phyloP scores from a whole-genome alignment of 108 stramenopile genomes.

The Stephanodiscus triporus region DNA sequence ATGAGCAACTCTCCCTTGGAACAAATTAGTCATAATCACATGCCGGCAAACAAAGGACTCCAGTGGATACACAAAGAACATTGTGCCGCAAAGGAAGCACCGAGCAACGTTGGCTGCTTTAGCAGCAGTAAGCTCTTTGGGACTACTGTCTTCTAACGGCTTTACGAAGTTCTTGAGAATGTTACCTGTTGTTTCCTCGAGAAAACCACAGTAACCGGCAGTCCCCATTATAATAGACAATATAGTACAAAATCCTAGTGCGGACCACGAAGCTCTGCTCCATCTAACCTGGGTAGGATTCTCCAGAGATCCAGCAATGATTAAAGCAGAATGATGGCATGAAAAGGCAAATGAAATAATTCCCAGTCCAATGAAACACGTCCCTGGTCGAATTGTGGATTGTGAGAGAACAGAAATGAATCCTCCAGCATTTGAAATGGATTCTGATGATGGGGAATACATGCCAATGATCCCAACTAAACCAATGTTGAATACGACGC shows the following conservation, averaged over 20 bases:
- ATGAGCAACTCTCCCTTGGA: conserved; percentile 75
- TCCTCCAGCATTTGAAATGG: conserved; percentile 28
- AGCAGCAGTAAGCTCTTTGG: conserved; percentile 15
- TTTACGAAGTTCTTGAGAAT: conserved; percentile 65
- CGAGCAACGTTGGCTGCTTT: conserved; percentile 61
- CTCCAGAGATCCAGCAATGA: conserved; percentile 82
- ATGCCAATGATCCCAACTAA: conserved; percentile 65
- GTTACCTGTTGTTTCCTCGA: conserved; percentile 67
- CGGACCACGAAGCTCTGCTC: conserved; percentile 56
- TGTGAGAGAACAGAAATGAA: conserved; percentile 22
- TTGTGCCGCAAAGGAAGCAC: conserved; percentile 66
- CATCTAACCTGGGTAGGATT: conserved; percentile 72
- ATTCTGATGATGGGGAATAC: conserved; percentile 39
- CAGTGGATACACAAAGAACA: conserved; percentile 87
- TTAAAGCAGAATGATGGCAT: conserved; percentile 84
- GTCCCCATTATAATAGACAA: conserved; percentile 60
- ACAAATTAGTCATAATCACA: conserved; percentile 77
- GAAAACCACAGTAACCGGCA: conserved; percentile 73
- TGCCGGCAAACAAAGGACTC: conserved; percentile 85
- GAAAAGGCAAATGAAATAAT: conserved; percentile 87
- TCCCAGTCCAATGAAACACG: conserved; percentile 79
- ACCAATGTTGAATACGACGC: conserved; percentile 65
- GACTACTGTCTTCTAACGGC: conserved; percentile 6
- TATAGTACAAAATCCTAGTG: conserved; percentile 50
- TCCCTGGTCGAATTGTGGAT: conserved; percentile 49